phyloP scores from a whole-genome alignment of 306 rosid genomes.

The Luffa aegyptiaca region DNA sequence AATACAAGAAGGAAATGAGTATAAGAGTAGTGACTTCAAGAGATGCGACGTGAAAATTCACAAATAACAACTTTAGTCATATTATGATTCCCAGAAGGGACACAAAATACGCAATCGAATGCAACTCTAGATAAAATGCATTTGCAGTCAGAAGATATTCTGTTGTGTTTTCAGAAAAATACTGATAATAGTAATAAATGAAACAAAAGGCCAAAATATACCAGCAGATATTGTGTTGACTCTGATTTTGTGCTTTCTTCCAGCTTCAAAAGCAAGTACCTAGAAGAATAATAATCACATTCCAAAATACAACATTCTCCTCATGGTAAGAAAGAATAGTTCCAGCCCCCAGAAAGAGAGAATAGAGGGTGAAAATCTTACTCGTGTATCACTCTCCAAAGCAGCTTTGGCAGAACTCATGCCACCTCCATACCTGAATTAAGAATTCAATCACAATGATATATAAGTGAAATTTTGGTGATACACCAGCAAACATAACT shows the following conservation, averaged over 20 bases:
- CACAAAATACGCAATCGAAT: not conserved
- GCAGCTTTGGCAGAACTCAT: slow-evolving; percentile 99
- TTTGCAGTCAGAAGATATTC: not conserved
- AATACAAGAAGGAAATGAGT: not conserved
- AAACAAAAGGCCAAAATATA: slow-evolving; percentile 12
- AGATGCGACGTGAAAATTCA: not conserved
- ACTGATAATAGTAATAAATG: too few species aligned
- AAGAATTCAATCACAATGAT: not conserved
- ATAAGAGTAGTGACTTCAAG: not conserved
- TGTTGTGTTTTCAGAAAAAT: not conserved
- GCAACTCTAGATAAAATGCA: not conserved
- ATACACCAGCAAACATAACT: not conserved
- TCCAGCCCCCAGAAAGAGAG: not conserved
- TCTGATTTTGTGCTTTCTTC: slow-evolving; percentile 72
- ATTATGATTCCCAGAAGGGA: not conserved
- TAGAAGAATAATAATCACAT: slow-evolving; percentile 10
- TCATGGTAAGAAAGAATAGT: not conserved
- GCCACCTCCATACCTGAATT: slow-evolving; percentile 86
- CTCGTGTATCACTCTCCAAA: slow-evolving; percentile 89
- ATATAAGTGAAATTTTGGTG: not conserved
- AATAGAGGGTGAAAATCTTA: slow-evolving; percentile 19
- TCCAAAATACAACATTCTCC: not conserved
- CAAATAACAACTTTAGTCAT: not conserved
- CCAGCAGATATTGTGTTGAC: slow-evolving; percentile 93
- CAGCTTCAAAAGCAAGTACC: slow-evolving; percentile 99